Base-by-base conservation (phyloP, 2,329 filamentous ascomycete genomes). In the Chrysosporium keratinophilum region DNA sequence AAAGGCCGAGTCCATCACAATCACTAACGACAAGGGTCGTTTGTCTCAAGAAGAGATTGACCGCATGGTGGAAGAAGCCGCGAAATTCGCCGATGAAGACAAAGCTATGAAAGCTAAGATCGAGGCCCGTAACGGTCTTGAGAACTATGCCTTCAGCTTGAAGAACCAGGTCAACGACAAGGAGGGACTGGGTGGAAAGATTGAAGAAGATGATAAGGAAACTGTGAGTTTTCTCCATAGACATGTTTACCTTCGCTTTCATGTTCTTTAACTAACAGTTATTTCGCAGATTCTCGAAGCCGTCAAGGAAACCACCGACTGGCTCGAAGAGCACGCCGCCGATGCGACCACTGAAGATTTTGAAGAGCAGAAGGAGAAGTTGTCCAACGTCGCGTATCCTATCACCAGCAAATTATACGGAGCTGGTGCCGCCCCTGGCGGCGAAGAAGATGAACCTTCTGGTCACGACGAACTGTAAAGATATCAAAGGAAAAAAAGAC, bases 121-220 rank as follows among this genome's bases (percentile, higher is more conserved):
- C 64, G 90, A 96, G 78, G 85, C 90, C 64, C 86, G 91, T 70
- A 97, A 98, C 76, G 83, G 84, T 64, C 86, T 98, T 58, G 93
- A 98, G 83, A 97, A 97, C 84, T 98, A 97, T 76, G 89, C 89
- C 64, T 97, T 95, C 83, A 91, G 81, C 78, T 79, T 98, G 65
- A 97, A 97, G 87, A 97, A 95, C 86, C 93, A 97, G 80, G 85
- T 89, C 78, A 91, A 90, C 72, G 93, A 98, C 61, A 87, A 95
- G 64, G 89, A 96, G 60, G 93, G 91, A 72, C 87, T 97, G 58
- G 91, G 91, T 74, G 88, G 90, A 76, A 96, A 97, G 87, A 93
- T 98, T 66, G 88, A 93, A 60, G 91, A 95, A 52, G 91, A 97
- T 65, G 93, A 98, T 76, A 97, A 97, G 87, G 90, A 97, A 76